Evolutionary conservation across 78 protist genomes (phyloP).

Genomic region (Dictyostelium brefeldianum): DNA sequence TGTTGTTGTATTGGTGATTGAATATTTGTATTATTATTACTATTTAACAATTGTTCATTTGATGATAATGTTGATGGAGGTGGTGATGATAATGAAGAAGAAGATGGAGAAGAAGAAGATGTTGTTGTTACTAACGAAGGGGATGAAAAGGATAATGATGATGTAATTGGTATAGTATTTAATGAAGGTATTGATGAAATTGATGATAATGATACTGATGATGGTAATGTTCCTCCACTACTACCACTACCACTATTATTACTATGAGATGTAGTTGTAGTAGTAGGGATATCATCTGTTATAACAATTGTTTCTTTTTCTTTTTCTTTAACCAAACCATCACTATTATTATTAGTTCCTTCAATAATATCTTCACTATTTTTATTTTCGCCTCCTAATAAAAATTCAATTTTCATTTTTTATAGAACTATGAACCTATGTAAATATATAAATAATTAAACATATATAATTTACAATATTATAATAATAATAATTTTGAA

Average conservation of each 20-base stretch:
- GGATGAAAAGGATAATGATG: conserved; percentile 2
- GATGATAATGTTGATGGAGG: not conserved
- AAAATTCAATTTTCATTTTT: too few relatives aligned
- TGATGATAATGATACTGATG: conserved; percentile 1
- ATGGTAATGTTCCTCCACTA: not conserved
- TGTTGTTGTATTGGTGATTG: not conserved
- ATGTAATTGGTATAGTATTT: not conserved
- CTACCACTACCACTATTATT: not conserved
- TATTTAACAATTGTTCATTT: not conserved
- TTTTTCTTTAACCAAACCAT: too few relatives aligned
- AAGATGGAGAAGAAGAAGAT: not conserved
- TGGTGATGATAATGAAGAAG: not conserved
- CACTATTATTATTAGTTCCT: too few relatives aligned
- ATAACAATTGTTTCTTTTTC: too few relatives aligned
- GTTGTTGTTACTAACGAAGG: not conserved
- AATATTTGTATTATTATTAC: too few relatives aligned
- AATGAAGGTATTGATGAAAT: not conserved
- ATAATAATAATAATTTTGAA: too few relatives aligned
- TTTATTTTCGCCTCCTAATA: too few relatives aligned
- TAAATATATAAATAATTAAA: too few relatives aligned
- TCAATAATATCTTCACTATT: too few relatives aligned
- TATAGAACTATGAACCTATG: too few relatives aligned
- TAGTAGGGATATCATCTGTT: too few relatives aligned
- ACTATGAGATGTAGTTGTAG: not conserved
- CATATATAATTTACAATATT: too few relatives aligned